These are phyloP conservation scores for Mortierella sp. DNA, from an alignment of 371 early-diverging fungal species.

Conservation along the genomic window DNA sequence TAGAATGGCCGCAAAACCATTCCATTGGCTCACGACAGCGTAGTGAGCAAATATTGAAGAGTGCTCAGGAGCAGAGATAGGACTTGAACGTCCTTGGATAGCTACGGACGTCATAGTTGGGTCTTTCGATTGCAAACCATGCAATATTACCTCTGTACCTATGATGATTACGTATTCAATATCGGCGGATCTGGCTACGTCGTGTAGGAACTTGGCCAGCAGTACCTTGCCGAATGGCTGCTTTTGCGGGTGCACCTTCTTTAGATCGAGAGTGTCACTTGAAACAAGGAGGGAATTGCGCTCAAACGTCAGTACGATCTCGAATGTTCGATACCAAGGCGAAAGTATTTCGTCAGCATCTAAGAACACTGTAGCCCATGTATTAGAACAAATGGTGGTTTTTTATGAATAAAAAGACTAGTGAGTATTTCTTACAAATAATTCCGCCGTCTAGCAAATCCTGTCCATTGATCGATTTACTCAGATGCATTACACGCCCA, in stretches of 20 bases:
- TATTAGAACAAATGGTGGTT: not conserved
- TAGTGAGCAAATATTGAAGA: conserved; percentile 3
- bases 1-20: not conserved
- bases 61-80: not conserved
- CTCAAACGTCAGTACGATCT: conserved; percentile 3
- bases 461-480: not conserved
- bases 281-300: conserved; percentile 11
- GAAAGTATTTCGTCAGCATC: conserved; percentile 3
- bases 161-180: not conserved
- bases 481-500: not conserved
- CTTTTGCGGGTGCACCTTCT: not conserved
- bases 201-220: conserved; percentile 4
- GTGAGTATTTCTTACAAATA: not conserved
- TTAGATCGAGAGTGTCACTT: not conserved
- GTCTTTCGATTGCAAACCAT: not conserved
- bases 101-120: not conserved
- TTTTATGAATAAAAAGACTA: not conserved
- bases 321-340: not conserved
- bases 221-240: conserved; percentile 12
- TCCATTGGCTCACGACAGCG: conserved; percentile 14
- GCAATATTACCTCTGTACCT: not conserved
- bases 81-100: not conserved
- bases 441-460: conserved; percentile 11
- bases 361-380: conserved; percentile 1
- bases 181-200: conserved; percentile 4